Conservation (phyloP, 176 grass and related monocot genomes). For the Leersia perrieri region DNA sequence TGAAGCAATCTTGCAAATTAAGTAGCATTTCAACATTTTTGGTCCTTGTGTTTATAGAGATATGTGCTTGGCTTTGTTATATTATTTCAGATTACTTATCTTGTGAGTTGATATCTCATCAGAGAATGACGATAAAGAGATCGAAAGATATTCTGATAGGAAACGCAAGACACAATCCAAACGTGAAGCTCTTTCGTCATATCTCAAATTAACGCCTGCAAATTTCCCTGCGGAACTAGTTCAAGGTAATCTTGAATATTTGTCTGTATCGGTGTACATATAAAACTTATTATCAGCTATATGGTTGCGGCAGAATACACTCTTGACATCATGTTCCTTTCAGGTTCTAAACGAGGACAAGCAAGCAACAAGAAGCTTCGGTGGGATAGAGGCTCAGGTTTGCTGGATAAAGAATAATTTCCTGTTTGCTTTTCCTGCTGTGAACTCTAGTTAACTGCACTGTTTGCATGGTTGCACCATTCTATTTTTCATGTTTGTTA, state of each 20-base stretch:
- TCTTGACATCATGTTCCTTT: slow-evolving; percentile 11
- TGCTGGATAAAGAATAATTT: neutral
- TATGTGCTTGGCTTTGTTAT: neutral
- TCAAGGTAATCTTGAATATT: slow-evolving; percentile 47
- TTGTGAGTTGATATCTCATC: slow-evolving; percentile 2
- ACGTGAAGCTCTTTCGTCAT: slow-evolving; percentile 54
- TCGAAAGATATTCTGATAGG: slow-evolving; percentile 60
- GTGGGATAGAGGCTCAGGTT: slow-evolving; percentile 67
- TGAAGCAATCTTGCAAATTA: neutral
- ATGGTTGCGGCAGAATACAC: slow-evolving; percentile 2
- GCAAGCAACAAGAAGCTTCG: slow-evolving; percentile 57
- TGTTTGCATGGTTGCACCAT: neutral
- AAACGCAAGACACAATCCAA: slow-evolving; percentile 34
- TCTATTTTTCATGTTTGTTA: neutral
- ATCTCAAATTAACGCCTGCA: slow-evolving; percentile 44
- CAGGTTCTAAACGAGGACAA: slow-evolving; percentile 40
- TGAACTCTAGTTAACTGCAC: neutral
- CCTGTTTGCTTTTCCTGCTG: neutral
- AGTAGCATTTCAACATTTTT: neutral
- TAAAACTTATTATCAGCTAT: neutral
- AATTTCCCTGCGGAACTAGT: slow-evolving; percentile 69
- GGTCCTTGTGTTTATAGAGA: neutral
- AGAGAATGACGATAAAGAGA: slow-evolving; percentile 54
- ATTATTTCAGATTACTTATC: neutral
- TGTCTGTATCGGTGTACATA: neutral